A percentile compares a stretch with the other conserved stretches of the same genome.
These are phyloP conservation scores for Trichoderma reesei DNA, from an alignment of 495 filamentous ascomycete species.

Conservation along the genomic window DNA sequence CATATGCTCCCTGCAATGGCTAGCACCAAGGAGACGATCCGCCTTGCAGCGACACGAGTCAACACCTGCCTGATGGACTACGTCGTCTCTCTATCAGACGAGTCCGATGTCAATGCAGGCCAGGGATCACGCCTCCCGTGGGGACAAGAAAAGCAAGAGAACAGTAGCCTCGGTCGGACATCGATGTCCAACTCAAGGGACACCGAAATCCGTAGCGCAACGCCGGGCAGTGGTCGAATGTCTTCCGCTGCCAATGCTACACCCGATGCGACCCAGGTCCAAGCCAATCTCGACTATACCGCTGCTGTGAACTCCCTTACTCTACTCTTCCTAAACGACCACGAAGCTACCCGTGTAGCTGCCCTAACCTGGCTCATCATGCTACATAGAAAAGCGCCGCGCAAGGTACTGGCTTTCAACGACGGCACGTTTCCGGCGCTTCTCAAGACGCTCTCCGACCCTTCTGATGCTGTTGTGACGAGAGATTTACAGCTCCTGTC, in stretches of 20 bases:
- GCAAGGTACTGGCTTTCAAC: constrained; percentile 90
- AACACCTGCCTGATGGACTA: constrained; percentile 86
- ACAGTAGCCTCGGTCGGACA: constrained; percentile 38
- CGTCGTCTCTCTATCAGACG: constrained; percentile 82
- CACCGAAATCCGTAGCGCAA: constrained; percentile 42
- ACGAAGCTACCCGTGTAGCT: constrained; percentile 89
- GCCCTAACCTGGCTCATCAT: constrained; percentile 94
- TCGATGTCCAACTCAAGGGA: constrained; percentile 47
- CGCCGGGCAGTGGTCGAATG: constrained; percentile 30
- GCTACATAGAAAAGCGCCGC: constrained; percentile 89
- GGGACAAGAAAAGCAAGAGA: constrained; percentile 46
- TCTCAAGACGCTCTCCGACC: constrained; percentile 92
- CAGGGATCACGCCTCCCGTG: constrained; percentile 36
- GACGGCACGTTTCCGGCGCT: constrained; percentile 95
- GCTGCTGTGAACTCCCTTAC: constrained; percentile 93
- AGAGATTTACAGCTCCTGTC: constrained; percentile 90
- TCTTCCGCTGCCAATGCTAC: constrained; percentile 36
- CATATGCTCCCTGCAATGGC: constrained; percentile 93
- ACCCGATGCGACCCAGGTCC: constrained; percentile 36
- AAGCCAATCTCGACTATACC: constrained; percentile 85
- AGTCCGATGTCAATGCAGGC: constrained; percentile 29
- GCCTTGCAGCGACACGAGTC: constrained; percentile 76
- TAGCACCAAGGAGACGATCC: constrained; percentile 77
- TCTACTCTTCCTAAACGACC: constrained; percentile 87
- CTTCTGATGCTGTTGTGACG: constrained; percentile 90